A percentile compares a stretch with the other conserved stretches of the same genome.
Evolutionary conservation across 441 rosid species (phyloP).

Genomic region (Pelargonium exstipulatum): DNA sequence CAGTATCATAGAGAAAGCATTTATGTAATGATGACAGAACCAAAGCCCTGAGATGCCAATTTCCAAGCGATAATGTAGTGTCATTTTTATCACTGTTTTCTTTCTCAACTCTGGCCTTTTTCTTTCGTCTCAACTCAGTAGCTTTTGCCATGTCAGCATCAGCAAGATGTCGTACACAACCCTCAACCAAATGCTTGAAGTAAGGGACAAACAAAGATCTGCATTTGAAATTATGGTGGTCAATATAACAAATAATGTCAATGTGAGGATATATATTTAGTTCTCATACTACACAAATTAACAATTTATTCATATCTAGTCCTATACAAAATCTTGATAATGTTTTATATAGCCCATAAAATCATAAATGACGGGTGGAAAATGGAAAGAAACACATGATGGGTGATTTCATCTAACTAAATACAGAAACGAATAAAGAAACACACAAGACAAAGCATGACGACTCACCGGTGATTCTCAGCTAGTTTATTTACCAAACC

Average conservation of each 20-base stretch:
- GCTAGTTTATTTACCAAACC: constrained; percentile 68
- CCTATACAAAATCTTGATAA: background rate
- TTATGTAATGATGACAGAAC: constrained; percentile 73
- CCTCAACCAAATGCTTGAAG: constrained; percentile 71
- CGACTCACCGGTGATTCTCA: constrained; percentile 76
- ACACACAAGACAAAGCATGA: background rate
- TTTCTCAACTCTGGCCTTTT: constrained; percentile 67
- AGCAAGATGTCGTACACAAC: constrained; percentile 57
- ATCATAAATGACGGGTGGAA: background rate
- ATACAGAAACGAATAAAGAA: background rate
- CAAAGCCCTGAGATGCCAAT: constrained; percentile 81
- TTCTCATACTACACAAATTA: too few species aligned
- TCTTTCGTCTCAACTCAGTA: constrained; percentile 46
- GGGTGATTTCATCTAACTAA: background rate
- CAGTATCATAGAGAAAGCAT: constrained; percentile 79
- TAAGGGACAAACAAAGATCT: constrained; percentile 94
- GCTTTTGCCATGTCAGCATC: constrained; percentile 33
- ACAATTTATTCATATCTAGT: background rate
- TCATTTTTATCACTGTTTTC: constrained; percentile 27
- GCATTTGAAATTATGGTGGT: constrained; percentile 27
- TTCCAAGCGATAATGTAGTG: constrained; percentile 33
- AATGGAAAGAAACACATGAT: background rate
- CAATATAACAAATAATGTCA: background rate
- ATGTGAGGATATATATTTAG: background rate
- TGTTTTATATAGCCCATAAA: background rate